Conservation (phyloP, 768 basidiomycete genomes). For the Kwoniella botswanensis region DNA sequence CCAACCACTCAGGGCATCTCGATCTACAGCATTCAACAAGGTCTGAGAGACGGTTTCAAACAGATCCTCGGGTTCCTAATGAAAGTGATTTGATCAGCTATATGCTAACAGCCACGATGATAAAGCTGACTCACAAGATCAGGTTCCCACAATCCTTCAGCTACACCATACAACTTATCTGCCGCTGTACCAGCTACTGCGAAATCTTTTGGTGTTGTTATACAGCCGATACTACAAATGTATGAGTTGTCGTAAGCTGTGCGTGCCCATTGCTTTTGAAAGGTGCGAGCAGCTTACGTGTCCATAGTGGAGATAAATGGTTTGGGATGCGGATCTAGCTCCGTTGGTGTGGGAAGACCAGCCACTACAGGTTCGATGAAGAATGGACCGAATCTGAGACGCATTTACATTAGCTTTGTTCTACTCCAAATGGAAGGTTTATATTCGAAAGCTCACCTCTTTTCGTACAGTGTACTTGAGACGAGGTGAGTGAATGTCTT, state of each 20-base stretch:
- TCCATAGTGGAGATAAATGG: slow-evolving; percentile 97
- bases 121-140: slow-evolving; percentile 65
- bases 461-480: slow-evolving; percentile 92
- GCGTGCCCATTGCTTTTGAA: background rate
- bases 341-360: slow-evolving; percentile 65
- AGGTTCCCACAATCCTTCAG: slow-evolving; percentile 98
- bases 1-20: slow-evolving; percentile 97
- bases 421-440: too few relatives aligned
- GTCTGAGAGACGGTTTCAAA: slow-evolving; percentile 99
- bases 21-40: slow-evolving; percentile 88
- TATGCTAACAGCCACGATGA: too few relatives aligned
- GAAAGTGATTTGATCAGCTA: slow-evolving; percentile 14
- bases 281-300: slow-evolving; percentile 40
- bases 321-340: slow-evolving; percentile 66
- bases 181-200: slow-evolving; percentile 93
- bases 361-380: slow-evolving; percentile 97
- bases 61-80: slow-evolving; percentile 82
- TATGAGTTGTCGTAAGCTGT: background rate
- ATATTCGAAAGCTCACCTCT: slow-evolving; percentile 61
- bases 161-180: slow-evolving; percentile 91
- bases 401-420: background rate
- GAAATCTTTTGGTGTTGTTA: slow-evolving; percentile 70
- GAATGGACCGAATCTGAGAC: slow-evolving; percentile 79
- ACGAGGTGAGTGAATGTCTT: slow-evolving; percentile 95
- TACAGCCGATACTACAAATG: slow-evolving; percentile 57